phyloP scores from a whole-genome alignment of 768 basidiomycete species.

The Termitomyces sp. region DNA sequence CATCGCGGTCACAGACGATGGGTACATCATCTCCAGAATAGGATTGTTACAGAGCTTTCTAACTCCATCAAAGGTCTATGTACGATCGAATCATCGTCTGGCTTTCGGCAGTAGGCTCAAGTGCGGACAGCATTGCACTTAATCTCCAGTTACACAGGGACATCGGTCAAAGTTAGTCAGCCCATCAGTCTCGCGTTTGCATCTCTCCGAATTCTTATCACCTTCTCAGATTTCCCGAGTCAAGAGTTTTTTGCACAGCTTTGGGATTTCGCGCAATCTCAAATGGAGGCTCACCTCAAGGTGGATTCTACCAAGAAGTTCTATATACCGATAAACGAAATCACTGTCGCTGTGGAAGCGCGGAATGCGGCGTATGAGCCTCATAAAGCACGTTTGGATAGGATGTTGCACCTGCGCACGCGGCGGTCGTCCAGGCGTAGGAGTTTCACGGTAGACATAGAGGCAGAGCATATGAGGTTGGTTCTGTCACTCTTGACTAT shows the following conservation, averaged over 20 bases:
- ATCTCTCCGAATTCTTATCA: background rate
- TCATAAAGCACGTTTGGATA: constrained; percentile 35
- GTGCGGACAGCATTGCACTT: constrained; percentile 28
- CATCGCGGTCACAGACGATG: constrained; percentile 18
- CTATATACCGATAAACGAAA: constrained; percentile 25
- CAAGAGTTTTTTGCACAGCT: constrained; percentile 48
- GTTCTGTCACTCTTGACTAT: constrained; percentile 7
- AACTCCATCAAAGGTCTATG: constrained; percentile 26
- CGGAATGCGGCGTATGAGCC: constrained; percentile 28
- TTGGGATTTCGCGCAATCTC: constrained; percentile 35
- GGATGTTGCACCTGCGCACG: constrained; percentile 33
- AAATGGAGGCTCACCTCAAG: constrained; percentile 17
- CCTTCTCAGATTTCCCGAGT: constrained; percentile 39
- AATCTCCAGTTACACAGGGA: constrained; percentile 43
- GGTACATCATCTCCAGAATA: constrained; percentile 2
- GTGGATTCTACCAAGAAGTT: constrained; percentile 15
- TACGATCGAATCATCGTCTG: constrained; percentile 39
- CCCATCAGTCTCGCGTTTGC: background rate
- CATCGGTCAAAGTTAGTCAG: constrained; percentile 39
- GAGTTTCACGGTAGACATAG: constrained; percentile 38
- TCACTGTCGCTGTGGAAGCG: constrained; percentile 28
- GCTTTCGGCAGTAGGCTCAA: constrained; percentile 31
- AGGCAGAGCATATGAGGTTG: constrained; percentile 36
- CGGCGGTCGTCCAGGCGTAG: constrained; percentile 47
- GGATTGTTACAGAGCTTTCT: constrained; percentile 3